phyloP scores from a whole-genome alignment of 1,139 yeast genomes.

The Nakaseomyces sp. region DNA sequence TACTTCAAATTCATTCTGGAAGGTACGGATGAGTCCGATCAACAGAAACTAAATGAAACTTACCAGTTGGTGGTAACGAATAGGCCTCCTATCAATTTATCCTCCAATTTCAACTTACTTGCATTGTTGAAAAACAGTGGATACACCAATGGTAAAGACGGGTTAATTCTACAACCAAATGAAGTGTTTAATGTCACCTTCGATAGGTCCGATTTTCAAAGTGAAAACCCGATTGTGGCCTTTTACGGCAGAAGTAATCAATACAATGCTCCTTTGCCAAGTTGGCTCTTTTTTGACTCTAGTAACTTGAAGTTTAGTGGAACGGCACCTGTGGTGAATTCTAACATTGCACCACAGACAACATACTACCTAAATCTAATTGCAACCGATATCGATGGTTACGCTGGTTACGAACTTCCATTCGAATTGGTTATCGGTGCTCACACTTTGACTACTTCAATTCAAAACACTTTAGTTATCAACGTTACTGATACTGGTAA shows the following conservation, averaged over 20 bases:
- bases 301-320: slow-evolving; percentile 66
- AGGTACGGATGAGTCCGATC: slow-evolving; percentile 55
- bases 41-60: slow-evolving; percentile 36
- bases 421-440: slow-evolving; percentile 81
- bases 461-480: slow-evolving; percentile 40
- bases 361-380: slow-evolving; percentile 63
- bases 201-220: slow-evolving; percentile 45
- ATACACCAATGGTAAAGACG: slow-evolving; percentile 61
- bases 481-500: slow-evolving; percentile 57
- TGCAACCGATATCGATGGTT: slow-evolving; percentile 74
- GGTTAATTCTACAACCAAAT: slow-evolving; percentile 67
- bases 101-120: slow-evolving; percentile 35
- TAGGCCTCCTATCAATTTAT: slow-evolving; percentile 41
- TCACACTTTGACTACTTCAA: slow-evolving; percentile 61
- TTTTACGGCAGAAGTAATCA: slow-evolving; percentile 69
- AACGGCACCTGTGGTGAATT: slow-evolving; percentile 76
- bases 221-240: slow-evolving; percentile 41
- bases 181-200: slow-evolving; percentile 55
- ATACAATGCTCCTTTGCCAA: slow-evolving; percentile 82
- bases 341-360: slow-evolving; percentile 80
- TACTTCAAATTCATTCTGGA: slow-evolving; percentile 38
- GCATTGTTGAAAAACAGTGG: slow-evolving; percentile 50
- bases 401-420: slow-evolving; percentile 57
- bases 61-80: slow-evolving; percentile 55
- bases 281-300: slow-evolving; percentile 70